Evolutionary conservation across 169 alveolate species (phyloP).

Genomic region (Plasmodium gallinaceum): DNA sequence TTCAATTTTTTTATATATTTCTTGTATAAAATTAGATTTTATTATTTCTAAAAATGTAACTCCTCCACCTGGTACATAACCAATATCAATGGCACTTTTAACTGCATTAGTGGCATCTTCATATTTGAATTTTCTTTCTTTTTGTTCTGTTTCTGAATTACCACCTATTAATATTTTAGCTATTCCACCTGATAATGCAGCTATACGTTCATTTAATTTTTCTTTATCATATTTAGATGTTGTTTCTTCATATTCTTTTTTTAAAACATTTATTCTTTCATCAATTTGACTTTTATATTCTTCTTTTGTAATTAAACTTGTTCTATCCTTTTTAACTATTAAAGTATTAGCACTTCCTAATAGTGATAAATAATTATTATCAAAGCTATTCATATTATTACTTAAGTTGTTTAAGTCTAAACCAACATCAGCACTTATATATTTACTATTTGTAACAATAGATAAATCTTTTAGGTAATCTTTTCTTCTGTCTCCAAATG

Average conservation of each 20-base stretch:
- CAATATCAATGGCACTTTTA: slow-evolving; percentile 91
- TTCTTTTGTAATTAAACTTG: slow-evolving; percentile 88
- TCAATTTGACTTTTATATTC: slow-evolving; percentile 79
- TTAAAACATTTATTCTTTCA: slow-evolving; percentile 74
- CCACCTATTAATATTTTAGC: slow-evolving; percentile 91
- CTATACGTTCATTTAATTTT: slow-evolving; percentile 90
- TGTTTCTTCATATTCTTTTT: slow-evolving; percentile 84
- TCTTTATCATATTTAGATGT: slow-evolving; percentile 89
- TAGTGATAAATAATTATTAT: slow-evolving; percentile 66
- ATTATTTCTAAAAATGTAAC: slow-evolving; percentile 89
- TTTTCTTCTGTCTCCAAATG: slow-evolving; percentile 92
- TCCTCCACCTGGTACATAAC: slow-evolving; percentile 94
- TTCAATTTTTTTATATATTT: slow-evolving; percentile 83
- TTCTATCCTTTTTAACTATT: slow-evolving; percentile 90
- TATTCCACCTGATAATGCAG: slow-evolving; percentile 92
- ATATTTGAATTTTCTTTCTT: slow-evolving; percentile 88
- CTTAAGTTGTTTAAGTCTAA: slow-evolving; percentile 86
- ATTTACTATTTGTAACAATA: slow-evolving; percentile 89
- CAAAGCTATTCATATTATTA: slow-evolving; percentile 79
- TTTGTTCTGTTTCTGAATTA: slow-evolving; percentile 91
- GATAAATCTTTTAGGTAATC: slow-evolving; percentile 90
- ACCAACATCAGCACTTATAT: slow-evolving; percentile 90
- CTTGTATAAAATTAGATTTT: slow-evolving; percentile 81
- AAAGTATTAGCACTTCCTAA: slow-evolving; percentile 89
- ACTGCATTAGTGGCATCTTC: slow-evolving; percentile 93